These are phyloP conservation scores for Colletotrichum noveboracense DNA, from an alignment of 2,329 filamentous ascomycete genomes.

Conservation along the genomic window DNA sequence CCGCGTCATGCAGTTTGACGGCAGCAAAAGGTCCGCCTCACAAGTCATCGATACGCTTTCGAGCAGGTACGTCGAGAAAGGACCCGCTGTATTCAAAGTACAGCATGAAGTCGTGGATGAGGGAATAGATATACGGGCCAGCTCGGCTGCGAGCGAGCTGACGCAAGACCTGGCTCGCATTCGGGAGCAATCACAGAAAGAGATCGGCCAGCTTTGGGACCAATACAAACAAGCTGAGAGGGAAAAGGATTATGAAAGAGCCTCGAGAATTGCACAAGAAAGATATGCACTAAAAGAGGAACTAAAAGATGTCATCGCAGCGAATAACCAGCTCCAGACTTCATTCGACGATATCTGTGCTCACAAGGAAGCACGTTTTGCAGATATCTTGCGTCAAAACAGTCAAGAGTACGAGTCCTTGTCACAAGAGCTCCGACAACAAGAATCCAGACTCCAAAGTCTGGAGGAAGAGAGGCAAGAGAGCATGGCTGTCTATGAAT, in stretches of 20 bases:
- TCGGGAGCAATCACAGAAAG: not conserved
- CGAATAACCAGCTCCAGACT: no score
- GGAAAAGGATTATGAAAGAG: not conserved
- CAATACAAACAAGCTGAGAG: not conserved
- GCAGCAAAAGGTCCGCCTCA: not conserved
- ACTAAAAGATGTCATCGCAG: no score
- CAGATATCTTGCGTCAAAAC: no score
- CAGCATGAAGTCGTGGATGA: not conserved
- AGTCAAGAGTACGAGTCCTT: no score
- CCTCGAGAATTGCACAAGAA: not conserved
- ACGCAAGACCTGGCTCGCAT: not conserved
- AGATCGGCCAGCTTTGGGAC: not conserved
- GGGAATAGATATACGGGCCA: accelerated
- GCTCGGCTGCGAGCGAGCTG: not conserved
- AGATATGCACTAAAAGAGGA: not conserved
- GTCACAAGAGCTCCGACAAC: no score
- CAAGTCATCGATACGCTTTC: not conserved
- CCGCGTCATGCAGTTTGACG: not conserved
- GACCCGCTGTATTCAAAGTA: not conserved
- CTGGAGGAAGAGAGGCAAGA: no score
- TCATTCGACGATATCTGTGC: no score
- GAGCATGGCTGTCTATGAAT: no score
- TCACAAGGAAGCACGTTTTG: no score
- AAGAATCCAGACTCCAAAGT: no score
- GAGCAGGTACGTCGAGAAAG: accelerated